Evolutionary conservation across 305 asterid genomes (phyloP).

Genomic region (Fraxinus angustifolia): DNA sequence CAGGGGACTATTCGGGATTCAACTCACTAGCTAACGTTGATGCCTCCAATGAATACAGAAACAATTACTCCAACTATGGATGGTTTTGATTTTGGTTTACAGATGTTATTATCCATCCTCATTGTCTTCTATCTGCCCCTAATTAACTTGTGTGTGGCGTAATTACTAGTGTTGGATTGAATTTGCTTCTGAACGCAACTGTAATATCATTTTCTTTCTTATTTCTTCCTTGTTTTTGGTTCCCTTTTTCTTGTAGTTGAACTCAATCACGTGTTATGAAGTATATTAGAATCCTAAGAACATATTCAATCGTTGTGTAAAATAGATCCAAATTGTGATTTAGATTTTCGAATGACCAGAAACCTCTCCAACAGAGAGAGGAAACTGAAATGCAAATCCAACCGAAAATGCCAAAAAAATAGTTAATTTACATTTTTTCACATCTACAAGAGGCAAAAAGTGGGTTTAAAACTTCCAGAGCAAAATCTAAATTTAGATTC

Average conservation of each 20-base stretch:
- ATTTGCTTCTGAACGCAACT: not conserved
- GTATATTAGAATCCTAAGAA: not conserved
- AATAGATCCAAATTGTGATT: not conserved
- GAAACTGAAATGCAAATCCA: not conserved
- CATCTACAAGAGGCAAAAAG: not conserved
- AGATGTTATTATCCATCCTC: not conserved
- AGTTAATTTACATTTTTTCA: not conserved
- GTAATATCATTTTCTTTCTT: not conserved
- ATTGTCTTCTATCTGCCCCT: not conserved
- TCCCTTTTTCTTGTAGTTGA: not conserved
- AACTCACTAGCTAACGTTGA: slow-evolving; percentile 14
- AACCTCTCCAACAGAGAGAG: not conserved
- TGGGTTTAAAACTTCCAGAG: not conserved
- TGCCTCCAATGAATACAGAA: slow-evolving; percentile 23
- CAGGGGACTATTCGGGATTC: slow-evolving; percentile 27
- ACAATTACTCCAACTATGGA: slow-evolving; percentile 35
- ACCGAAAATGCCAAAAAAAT: not conserved
- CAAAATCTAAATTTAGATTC: not conserved
- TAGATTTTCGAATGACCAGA: not conserved
- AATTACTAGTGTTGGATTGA: not conserved
- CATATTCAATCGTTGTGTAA: not conserved
- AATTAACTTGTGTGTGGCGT: slow-evolving; percentile 3
- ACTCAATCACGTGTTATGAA: not conserved
- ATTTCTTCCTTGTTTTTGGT: not conserved
- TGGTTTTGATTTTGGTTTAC: not conserved